Evolutionary conservation across 1,284 basidiomycete genomes (phyloP).

Genomic region (Melampsora americana): DNA sequence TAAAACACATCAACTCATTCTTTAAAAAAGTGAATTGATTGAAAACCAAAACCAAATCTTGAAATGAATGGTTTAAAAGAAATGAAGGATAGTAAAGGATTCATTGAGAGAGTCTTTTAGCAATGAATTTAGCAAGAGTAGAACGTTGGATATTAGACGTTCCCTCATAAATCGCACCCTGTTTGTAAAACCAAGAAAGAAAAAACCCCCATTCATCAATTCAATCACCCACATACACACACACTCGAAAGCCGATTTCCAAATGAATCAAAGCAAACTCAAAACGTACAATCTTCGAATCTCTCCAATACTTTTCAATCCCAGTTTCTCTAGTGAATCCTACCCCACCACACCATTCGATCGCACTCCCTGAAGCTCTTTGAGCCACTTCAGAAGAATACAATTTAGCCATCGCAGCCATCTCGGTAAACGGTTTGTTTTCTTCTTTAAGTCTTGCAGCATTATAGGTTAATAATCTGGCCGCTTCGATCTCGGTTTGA

Average conservation of each 20-base stretch:
- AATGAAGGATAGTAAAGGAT: no score
- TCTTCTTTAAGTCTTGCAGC: conserved; percentile 90
- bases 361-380: conserved; percentile 78
- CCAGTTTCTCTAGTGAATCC: conserved; percentile 93
- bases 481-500: conserved; percentile 68
- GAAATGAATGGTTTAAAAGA: no score
- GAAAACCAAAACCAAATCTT: no score
- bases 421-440: conserved; percentile 83
- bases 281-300: conserved; percentile 70
- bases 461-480: conserved; percentile 89
- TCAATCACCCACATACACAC: no score
- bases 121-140: conserved; percentile 74
- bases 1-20: no score
- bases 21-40: no score
- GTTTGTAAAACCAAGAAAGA: no score
- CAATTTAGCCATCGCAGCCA: conserved; percentile 90
- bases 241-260: no score
- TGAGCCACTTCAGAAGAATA: conserved; percentile 85
- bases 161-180: conserved; percentile 88
- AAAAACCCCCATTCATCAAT: not conserved
- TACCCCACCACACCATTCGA: conserved; percentile 94
- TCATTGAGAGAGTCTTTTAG: conserved; percentile 25
- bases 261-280: no score
- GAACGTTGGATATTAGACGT: conserved; percentile 95
- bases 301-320: conserved; percentile 77